Base-by-base conservation (phyloP, 495 filamentous ascomycete genomes). In the Xylona heveae region DNA sequence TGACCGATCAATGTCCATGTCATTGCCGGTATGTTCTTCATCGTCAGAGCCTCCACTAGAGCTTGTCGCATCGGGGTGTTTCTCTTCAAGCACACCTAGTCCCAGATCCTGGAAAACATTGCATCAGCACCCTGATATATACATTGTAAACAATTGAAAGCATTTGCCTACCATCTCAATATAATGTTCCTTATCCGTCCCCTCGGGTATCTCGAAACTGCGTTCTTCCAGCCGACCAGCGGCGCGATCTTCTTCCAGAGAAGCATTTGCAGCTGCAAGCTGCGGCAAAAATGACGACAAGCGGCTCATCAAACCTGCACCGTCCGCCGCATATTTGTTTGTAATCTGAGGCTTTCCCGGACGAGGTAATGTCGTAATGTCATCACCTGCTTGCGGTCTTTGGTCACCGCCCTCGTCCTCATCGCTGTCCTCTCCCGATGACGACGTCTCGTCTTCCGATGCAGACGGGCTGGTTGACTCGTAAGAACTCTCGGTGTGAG, bases 131-230 rank as follows among this genome's bases (percentile, higher is more conserved):
- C 20, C 26, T 25, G 26, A 29, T 5, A 33, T 6, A 24, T 1
- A 17, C 13, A 23, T 24, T 7, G 22, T 24, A 33, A 22, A 14
- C 28, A 31, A 31, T 31, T 31, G 28, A 2, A 2, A 34, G 10
- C 13, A 4, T 1, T 34, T 17, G 3, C 29, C 5, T 24, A 42
- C 39, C 39, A 42, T 42, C 26, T 42, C 39, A 15, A 42, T 42
- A 16, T 42, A 38, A 19, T 24, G 18, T 4, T 30, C 35, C 5
- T 30, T 36, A 2, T n/a, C 19, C 6, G 29, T 15, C 31, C 39
- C 39, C 12, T 38, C 35, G 10, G 39, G 36, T 12, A 33, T 28
- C 15, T 42, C 39, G 13, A 42, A 19, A n/a, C 30, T 15, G 15
- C 24, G 14, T 0, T 33, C 39, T 5, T 30, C 30, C 16, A 33